Evolutionary conservation across 805 yeast genomes (phyloP).

Genomic region (Grigorovia transvaalensis): DNA sequence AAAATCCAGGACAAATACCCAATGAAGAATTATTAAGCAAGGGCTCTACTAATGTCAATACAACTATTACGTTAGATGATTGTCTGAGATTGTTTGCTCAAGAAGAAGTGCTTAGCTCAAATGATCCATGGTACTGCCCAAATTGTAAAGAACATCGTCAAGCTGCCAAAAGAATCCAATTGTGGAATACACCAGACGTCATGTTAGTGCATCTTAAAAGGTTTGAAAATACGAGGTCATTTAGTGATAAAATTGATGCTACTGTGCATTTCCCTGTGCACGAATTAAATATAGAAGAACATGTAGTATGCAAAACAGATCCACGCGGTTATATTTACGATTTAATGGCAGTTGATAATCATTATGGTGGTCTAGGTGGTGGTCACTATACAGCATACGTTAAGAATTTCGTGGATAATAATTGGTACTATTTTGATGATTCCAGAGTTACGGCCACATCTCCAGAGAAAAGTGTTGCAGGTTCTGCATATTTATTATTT

Average conservation of each 20-base stretch:
- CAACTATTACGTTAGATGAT: constrained; percentile 52
- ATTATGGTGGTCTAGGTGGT: constrained; percentile 92
- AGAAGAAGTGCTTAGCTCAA: constrained; percentile 76
- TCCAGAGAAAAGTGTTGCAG: constrained; percentile 52
- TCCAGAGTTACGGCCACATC: constrained; percentile 55
- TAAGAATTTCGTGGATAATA: constrained; percentile 60
- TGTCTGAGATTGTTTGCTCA: constrained; percentile 67
- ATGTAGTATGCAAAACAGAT: constrained; percentile 33
- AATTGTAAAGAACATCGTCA: constrained; percentile 78
- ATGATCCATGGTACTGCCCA: constrained; percentile 93
- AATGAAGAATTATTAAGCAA: constrained; percentile 45
- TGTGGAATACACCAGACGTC: constrained; percentile 92
- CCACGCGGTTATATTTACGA: constrained; percentile 49
- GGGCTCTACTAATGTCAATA: constrained; percentile 23
- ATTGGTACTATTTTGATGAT: constrained; percentile 90
- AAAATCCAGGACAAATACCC: constrained; percentile 36
- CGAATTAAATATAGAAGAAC: constrained; percentile 62
- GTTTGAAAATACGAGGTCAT: constrained; percentile 72
- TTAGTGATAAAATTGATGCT: constrained; percentile 82
- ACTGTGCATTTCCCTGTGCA: constrained; percentile 80
- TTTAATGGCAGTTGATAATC: constrained; percentile 87
- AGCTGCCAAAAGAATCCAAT: constrained; percentile 81
- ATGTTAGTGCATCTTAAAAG: constrained; percentile 83
- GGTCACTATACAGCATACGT: constrained; percentile 94
- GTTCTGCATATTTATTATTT: constrained; percentile 81